Evolutionary conservation across 345 rosid genomes (phyloP), one percentile per base, ranked within the genome.

Genomic region (Cardiospermum halicacabum): DNA sequence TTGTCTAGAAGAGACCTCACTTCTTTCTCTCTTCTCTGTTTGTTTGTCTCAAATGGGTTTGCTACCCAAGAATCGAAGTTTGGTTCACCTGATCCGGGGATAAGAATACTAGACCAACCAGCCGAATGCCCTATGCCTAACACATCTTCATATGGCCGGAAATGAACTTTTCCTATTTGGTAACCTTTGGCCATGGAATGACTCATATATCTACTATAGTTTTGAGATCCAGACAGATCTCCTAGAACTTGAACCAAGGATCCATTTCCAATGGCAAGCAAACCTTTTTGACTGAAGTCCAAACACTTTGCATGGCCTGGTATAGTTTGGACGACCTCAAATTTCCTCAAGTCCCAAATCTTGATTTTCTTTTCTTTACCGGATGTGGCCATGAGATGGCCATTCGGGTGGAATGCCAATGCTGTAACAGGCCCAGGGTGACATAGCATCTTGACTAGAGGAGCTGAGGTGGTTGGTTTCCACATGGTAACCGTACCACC

Each of bases 1-100:
- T 94, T 94, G 83, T 91, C 99, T 4, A 90, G 95, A 72, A 91
- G 92, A 59, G 77, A 55, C 27, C 67, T 86, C 5, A 94, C 78
- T 80, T 94, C 97, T 80, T 91, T 94, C 84, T 91, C 97, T 21
- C 91, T 67, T 58, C 96, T 65, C 74, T 94, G 99, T 67, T 94
- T 93, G 3, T 88, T 54, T 27, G 97, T 86, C 74, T 94, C 97
- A 27, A 82, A 89, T 3, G 96, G 99, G 58, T 91, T 94, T 55
- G 96, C 99, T 47, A 94, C 86, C 94, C 92, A 91, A 7, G 94
- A 77, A 72, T 94, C 97, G 1, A 91, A 91, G 78, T 94, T 94
- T 3, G 99, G 92, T 67, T 94, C 97, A 53, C 99, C 97, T 12
- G 99, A 82, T 48, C 97, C 96, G 0, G 99, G 99, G 49, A 89